Percentiles rank a stretch among this genome's conserved stretches.
Evolutionary conservation across 352 stramenopile genomes (phyloP).

Genomic region (Peronospora destructor): DNA sequence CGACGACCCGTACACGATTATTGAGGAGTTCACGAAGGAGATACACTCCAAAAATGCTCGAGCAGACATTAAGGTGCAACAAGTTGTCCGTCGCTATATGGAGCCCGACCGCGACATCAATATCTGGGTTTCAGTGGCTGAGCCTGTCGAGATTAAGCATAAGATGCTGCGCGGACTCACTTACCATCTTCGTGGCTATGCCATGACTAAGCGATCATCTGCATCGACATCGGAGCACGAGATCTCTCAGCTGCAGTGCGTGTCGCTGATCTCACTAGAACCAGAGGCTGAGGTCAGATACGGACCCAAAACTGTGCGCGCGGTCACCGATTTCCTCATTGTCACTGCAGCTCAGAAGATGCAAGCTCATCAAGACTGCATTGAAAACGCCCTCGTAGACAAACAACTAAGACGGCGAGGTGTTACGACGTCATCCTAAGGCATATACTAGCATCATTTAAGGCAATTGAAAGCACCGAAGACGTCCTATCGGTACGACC

Average conservation of each 20-base stretch:
- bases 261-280: constrained; percentile 28
- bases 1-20: constrained; percentile 37
- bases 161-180: constrained; percentile 29
- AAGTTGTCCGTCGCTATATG: constrained; percentile 47
- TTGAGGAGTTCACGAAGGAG: constrained; percentile 50
- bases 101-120: constrained; percentile 44
- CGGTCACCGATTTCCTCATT: constrained; percentile 33
- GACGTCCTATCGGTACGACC: no score
- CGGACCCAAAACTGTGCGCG: constrained; percentile 16
- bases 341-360: constrained; percentile 28
- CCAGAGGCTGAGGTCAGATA: constrained; percentile 20
- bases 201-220: constrained; percentile 27
- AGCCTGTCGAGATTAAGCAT: constrained; percentile 42
- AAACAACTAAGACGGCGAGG: constrained; percentile 2
- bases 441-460: neutral
- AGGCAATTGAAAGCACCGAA: no score
- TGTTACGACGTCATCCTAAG: neutral
- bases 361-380: constrained; percentile 26
- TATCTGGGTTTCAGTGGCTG: constrained; percentile 31
- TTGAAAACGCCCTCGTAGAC: constrained; percentile 28
- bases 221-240: constrained; percentile 15
- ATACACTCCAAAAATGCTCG: constrained; percentile 36
- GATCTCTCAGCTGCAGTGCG: constrained; percentile 23
- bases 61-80: constrained; percentile 43
- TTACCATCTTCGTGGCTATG: constrained; percentile 51